phyloP scores from a whole-genome alignment of 257 asterid genomes.

The Apocynum venetum region DNA sequence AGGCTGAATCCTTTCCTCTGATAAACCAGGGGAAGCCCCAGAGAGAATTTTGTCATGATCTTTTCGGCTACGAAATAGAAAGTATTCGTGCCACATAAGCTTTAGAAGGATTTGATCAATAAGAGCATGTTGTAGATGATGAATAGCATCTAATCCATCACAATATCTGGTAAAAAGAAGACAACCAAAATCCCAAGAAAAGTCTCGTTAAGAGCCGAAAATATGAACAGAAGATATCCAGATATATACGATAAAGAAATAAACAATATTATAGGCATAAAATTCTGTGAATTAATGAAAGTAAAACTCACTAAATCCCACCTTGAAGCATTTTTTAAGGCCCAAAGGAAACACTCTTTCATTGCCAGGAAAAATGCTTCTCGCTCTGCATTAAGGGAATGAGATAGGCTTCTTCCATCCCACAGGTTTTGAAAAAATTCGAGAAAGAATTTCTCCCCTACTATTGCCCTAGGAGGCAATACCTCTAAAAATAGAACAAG shows the following conservation, averaged over 20 bases:
- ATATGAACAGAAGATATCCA: conserved; percentile 7
- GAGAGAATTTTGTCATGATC: conserved; percentile 32
- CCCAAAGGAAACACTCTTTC: conserved; percentile 84
- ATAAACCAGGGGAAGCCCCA: conserved; percentile 26
- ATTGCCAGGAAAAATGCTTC: conserved; percentile 60
- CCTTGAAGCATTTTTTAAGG: conserved; percentile 76
- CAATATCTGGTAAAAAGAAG: conserved; percentile 48
- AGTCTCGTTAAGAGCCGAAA: conserved; percentile 19
- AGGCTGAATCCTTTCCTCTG: conserved; percentile 35
- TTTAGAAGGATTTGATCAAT: conserved; percentile 58
- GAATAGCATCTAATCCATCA: conserved; percentile 47
- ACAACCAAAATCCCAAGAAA: conserved; percentile 13
- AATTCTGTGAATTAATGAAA: background rate
- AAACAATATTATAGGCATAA: background rate
- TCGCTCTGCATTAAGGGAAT: conserved; percentile 52
- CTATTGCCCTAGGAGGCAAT: conserved; percentile 59
- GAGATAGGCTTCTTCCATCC: conserved; percentile 74
- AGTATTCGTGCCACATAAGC: conserved; percentile 80
- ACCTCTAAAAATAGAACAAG: conserved; percentile 67
- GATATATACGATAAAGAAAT: background rate
- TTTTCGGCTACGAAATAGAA: conserved; percentile 40
- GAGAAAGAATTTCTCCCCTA: conserved; percentile 65
- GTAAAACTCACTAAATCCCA: conserved; percentile 24
- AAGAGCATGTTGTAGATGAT: conserved; percentile 44
- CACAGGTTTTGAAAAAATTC: conserved; percentile 77